Conservation (phyloP, 1,284 basidiomycete species). For the Fomitopsis pinicola region DNA sequence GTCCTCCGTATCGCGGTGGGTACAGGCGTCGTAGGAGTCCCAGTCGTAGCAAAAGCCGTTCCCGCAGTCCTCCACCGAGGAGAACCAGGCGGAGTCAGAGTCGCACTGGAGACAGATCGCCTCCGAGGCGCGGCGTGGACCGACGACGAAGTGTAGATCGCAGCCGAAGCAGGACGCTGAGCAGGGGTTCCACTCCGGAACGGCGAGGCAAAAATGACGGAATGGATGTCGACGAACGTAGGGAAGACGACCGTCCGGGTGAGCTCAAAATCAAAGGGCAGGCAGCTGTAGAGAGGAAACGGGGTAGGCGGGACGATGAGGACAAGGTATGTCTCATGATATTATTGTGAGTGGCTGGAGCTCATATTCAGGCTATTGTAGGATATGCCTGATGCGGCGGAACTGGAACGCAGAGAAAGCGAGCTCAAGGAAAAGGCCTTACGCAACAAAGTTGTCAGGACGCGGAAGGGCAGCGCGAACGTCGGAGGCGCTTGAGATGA, state of each 20-base stretch:
- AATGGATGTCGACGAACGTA: constrained; percentile 45
- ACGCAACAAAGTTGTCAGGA: constrained; percentile 74
- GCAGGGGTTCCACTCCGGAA: constrained; percentile 18
- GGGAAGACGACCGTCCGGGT: constrained; percentile 13
- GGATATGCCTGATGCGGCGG: constrained; percentile 13
- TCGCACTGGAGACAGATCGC: constrained; percentile 14
- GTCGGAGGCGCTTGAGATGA: neutral
- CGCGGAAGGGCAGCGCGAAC: constrained; percentile 44
- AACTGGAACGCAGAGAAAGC: constrained; percentile 59
- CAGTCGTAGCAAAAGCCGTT: constrained; percentile 20
- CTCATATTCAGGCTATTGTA: neutral
- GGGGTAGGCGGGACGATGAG: constrained; percentile 36
- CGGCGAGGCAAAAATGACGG: constrained; percentile 20
- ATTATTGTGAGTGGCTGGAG: neutral
- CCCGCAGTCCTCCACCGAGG: constrained; percentile 36
- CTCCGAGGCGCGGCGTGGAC: constrained; percentile 18
- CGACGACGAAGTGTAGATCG: constrained; percentile 23
- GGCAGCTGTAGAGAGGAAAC: constrained; percentile 48
- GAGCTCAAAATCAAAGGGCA: constrained; percentile 75
- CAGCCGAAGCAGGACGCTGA: constrained; percentile 15
- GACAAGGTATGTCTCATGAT: constrained; percentile 13
- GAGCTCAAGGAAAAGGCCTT: constrained; percentile 76
- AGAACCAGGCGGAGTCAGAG: constrained; percentile 26
- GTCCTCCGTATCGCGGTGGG: constrained; percentile 14
- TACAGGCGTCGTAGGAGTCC: constrained; percentile 21